Evolutionary conservation across 352 stramenopile species (phyloP).

Genomic region (Globisporangium ultimum): DNA sequence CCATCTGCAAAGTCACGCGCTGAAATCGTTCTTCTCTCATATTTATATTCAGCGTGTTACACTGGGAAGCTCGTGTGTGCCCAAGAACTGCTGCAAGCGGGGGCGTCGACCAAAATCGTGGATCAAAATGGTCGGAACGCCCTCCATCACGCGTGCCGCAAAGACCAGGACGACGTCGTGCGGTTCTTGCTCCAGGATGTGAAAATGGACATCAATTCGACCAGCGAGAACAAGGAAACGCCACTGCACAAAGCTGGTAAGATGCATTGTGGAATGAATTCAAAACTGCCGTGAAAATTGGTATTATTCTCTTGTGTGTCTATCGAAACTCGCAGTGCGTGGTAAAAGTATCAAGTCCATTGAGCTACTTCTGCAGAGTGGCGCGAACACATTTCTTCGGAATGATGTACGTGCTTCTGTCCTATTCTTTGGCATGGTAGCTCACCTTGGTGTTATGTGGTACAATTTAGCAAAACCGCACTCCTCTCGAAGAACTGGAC

Average conservation of each 20-base stretch:
- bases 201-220: slow-evolving; percentile 55
- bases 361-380: slow-evolving; percentile 56
- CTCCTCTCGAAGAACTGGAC: slow-evolving; percentile 61
- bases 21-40: no score
- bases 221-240: slow-evolving; percentile 70
- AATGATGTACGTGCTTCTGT: slow-evolving; percentile 43
- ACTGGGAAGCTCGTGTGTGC: slow-evolving; percentile 50
- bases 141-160: slow-evolving; percentile 73
- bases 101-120: slow-evolving; percentile 28
- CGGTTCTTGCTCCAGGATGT: slow-evolving; percentile 40
- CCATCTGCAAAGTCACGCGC: no score
- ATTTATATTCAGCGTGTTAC: slow-evolving; percentile 37
- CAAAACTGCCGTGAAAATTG: no score
- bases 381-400: slow-evolving; percentile 47
- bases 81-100: slow-evolving; percentile 49
- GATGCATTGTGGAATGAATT: background rate
- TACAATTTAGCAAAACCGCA: slow-evolving; percentile 51
- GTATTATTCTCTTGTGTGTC: no score
- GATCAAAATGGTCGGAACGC: slow-evolving; percentile 66
- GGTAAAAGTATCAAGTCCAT: slow-evolving; percentile 55
- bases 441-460: no score
- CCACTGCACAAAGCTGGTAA: slow-evolving; percentile 77
- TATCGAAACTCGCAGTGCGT: slow-evolving; percentile 15
- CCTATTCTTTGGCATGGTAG: background rate
- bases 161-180: slow-evolving; percentile 65